Conservation (phyloP, 2,329 filamentous ascomycete species). For the Diaporthe citri region DNA sequence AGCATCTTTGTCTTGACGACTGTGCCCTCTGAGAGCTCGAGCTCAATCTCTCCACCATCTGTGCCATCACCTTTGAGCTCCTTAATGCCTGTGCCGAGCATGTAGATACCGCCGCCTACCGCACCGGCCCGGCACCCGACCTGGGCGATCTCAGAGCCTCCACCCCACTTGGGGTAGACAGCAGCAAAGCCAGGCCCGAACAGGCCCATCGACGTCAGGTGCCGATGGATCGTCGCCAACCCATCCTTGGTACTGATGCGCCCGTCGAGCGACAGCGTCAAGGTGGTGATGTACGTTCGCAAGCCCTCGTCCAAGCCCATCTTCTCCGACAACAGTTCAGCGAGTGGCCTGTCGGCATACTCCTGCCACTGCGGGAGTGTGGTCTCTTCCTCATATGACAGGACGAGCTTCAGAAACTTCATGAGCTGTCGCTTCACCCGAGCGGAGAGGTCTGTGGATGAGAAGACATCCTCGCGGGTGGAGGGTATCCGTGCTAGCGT, state of each 20-base stretch:
- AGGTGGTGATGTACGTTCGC: conserved; percentile 71
- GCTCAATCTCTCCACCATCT: conserved; percentile 33
- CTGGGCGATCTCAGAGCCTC: conserved; percentile 88
- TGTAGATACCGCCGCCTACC: conserved; percentile 91
- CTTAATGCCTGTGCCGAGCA: conserved; percentile 79
- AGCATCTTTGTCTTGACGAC: conserved; percentile 67
- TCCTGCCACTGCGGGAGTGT: conserved; percentile 70
- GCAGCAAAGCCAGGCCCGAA: conserved; percentile 92
- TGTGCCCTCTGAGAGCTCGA: conserved; percentile 68
- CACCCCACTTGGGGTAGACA: conserved; percentile 93
- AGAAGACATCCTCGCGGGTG: conserved; percentile 92
- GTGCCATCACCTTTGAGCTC: conserved; percentile 44
- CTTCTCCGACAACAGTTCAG: conserved; percentile 68
- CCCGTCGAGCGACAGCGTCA: conserved; percentile 80
- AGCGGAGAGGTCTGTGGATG: conserved; percentile 79
- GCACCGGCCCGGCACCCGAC: conserved; percentile 91
- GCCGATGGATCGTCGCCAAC: conserved; percentile 79
- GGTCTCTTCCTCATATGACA: conserved; percentile 71
- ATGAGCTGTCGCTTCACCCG: conserved; percentile 89
- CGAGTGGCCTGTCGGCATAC: conserved; percentile 67
- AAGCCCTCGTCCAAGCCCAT: conserved; percentile 78
- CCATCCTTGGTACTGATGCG: conserved; percentile 75
- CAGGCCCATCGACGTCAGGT: conserved; percentile 86
- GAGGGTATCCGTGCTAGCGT: conserved; percentile 81
- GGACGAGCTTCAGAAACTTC: conserved; percentile 93